Base-by-base conservation (phyloP, 495 filamentous ascomycete species). In the Pseudotulostoma volvatum region DNA sequence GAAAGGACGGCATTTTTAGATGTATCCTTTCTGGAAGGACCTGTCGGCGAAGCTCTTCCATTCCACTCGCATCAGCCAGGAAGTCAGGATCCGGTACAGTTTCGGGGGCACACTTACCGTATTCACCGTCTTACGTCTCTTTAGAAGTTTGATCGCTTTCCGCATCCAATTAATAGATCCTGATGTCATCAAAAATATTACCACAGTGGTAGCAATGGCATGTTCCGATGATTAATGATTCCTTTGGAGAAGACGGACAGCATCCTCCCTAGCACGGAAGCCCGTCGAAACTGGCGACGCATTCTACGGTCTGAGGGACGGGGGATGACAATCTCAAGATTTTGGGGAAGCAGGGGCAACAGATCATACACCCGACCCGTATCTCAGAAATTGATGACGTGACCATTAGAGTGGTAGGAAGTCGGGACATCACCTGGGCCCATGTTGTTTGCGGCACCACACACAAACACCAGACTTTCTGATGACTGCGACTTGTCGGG, bases 321-420 rank as follows among this genome's bases (percentile, higher is more conserved):
- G 5, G 11, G 23, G 11, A 28, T 5, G 23, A 28, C 11, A 28
- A 28, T 11, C 11, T 28, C 23, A 5, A 28, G 11, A 11, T 28
- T 28, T 11, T 11, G 5, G 11, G 23, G 23, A 11, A 28, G 23
- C 11, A 28, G 23, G 5, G 36, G 9, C 11, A n/a, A 37, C 13
- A 8, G 9, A 13, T 37, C 13, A 20, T 37, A 37, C 9, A 37
- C 35, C 7, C 35, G 9, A 7, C 14, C 35, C 9, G 35, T 37
- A 37, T 37, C 35, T 7, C 35, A 13, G 18, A 37, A 37, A 20
- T 19, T 37, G 14, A 37, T 13, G 13, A 37, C 17, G 17, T 37
- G 35, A 5, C 36, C 36, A 7, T 16, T 38, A 14, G 21, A 38
- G 7, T 38, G 21, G 36, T 38, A 38, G 4, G 28, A 15, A 28